A percentile compares a stretch with the other conserved stretches of the same genome.
Conservation (phyloP, 2,329 filamentous ascomycete genomes). For the Talaromyces sp. region DNA sequence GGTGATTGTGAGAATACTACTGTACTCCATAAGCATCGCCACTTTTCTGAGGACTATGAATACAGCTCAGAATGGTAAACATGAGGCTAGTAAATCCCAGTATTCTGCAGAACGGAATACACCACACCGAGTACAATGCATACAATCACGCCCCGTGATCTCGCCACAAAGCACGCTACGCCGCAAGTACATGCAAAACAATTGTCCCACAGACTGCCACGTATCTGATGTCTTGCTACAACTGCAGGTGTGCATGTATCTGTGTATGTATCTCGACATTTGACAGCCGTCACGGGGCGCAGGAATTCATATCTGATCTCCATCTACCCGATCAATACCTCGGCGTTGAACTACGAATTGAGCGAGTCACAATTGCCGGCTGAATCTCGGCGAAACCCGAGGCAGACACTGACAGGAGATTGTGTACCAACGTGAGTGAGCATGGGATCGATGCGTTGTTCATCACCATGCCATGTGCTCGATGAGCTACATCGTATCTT, state of each 20-base stretch:
- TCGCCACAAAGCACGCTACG: conserved; percentile 11
- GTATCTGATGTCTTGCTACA: conserved; percentile 7
- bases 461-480: conserved; percentile 6
- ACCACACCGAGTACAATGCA: background rate
- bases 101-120: conserved; percentile 2
- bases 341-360: background rate
- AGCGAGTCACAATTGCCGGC: background rate
- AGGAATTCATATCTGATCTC: background rate
- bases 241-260: background rate
- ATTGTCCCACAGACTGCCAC: conserved; percentile 12
- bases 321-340: background rate
- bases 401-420: background rate
- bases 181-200: background rate
- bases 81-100: background rate
- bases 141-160: conserved; percentile 6
- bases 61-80: background rate
- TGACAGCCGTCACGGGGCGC: conserved; percentile 7
- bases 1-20: background rate
- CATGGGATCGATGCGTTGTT: conserved; percentile 11
- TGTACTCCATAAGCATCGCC: background rate
- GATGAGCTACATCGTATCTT: background rate
- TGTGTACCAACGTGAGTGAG: background rate
- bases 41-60: background rate
- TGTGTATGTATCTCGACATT: background rate
- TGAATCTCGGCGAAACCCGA: background rate